These are phyloP conservation scores for Geopyxis carbonaria DNA, from an alignment of 495 filamentous ascomycete species.

Conservation along the genomic window DNA sequence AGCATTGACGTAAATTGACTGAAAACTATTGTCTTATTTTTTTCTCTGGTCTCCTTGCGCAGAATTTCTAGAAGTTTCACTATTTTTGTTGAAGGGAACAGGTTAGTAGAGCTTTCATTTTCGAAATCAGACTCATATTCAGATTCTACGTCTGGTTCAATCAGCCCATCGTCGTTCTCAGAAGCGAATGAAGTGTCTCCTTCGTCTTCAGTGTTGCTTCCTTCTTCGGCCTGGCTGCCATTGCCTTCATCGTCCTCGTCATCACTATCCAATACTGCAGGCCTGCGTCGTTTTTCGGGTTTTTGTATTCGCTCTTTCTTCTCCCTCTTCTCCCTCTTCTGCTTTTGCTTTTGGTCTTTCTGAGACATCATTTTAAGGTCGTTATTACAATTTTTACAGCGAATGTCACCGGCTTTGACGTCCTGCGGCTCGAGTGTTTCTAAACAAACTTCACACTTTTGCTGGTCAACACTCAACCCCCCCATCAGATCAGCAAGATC, in stretches of 20 bases:
- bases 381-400: slow-evolving; percentile 55
- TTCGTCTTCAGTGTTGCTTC: slow-evolving; percentile 24
- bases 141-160: slow-evolving; percentile 14
- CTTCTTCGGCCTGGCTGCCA: slow-evolving; percentile 13
- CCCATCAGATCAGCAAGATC: slow-evolving; percentile 72
- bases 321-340: slow-evolving; percentile 13
- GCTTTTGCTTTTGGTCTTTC: slow-evolving; percentile 7
- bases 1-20: slow-evolving; percentile 84
- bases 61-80: slow-evolving; percentile 66
- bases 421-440: slow-evolving; percentile 46
- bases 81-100: slow-evolving; percentile 75
- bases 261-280: slow-evolving; percentile 29
- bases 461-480: slow-evolving; percentile 59
- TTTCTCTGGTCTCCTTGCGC: slow-evolving; percentile 47
- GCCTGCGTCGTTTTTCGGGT: slow-evolving; percentile 26
- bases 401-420: slow-evolving; percentile 38
- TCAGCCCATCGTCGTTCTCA: slow-evolving; percentile 18
- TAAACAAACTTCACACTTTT: slow-evolving; percentile 80
- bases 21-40: slow-evolving; percentile 94
- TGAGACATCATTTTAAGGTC: slow-evolving; percentile 33
- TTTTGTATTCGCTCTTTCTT: slow-evolving; percentile 21
- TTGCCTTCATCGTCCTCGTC: slow-evolving; percentile 34
- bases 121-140: slow-evolving; percentile 34
- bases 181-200: slow-evolving; percentile 27
- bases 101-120: slow-evolving; percentile 17